Percentiles rank a stretch among this genome's conserved stretches.
These are phyloP conservation scores for Pluteus cervinus DNA, from an alignment of 768 basidiomycete genomes.

Conservation along the genomic window DNA sequence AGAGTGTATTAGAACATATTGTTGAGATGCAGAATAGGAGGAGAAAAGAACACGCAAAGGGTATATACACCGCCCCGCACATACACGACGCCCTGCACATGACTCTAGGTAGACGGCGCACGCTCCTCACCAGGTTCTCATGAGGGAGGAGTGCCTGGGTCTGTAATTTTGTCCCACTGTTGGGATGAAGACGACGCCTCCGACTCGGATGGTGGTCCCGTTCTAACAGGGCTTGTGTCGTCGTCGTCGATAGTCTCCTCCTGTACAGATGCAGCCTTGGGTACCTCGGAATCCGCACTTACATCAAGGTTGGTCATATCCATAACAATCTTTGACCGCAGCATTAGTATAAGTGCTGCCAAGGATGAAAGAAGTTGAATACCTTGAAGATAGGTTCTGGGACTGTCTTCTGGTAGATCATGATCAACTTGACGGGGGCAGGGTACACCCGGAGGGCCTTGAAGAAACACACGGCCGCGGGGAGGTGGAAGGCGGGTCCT, in stretches of 20 bases:
- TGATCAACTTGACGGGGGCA: slow-evolving; percentile 86
- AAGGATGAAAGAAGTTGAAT: slow-evolving; percentile 13
- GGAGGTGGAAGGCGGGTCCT: slow-evolving; percentile 77
- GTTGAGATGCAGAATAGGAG: slow-evolving; percentile 17
- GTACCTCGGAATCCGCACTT: slow-evolving; percentile 31
- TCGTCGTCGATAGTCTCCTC: slow-evolving; percentile 42
- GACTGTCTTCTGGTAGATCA: slow-evolving; percentile 91
- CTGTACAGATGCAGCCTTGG: slow-evolving; percentile 18
- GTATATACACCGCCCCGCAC: slow-evolving; percentile 2
- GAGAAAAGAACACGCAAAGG: slow-evolving; percentile 18
- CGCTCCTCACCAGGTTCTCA: slow-evolving; percentile 23
- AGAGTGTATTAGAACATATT: slow-evolving; percentile 59
- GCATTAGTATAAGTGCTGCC: no score
- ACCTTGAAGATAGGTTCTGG: slow-evolving; percentile 79
- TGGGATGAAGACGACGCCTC: slow-evolving; percentile 87
- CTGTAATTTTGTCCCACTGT: slow-evolving; percentile 85
- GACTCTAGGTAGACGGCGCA: slow-evolving; percentile 16
- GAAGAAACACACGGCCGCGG: slow-evolving; percentile 88
- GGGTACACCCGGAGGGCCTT: slow-evolving; percentile 93
- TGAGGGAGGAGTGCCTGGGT: slow-evolving; percentile 51
- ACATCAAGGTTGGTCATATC: slow-evolving; percentile 47
- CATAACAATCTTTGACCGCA: slow-evolving; percentile 65
- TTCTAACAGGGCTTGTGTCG: slow-evolving; percentile 53
- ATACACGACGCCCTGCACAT: no score
- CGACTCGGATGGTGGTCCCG: slow-evolving; percentile 76